Base-by-base conservation (phyloP, 2,329 filamentous ascomycete species). In the Paecilomyces variotii region DNA sequence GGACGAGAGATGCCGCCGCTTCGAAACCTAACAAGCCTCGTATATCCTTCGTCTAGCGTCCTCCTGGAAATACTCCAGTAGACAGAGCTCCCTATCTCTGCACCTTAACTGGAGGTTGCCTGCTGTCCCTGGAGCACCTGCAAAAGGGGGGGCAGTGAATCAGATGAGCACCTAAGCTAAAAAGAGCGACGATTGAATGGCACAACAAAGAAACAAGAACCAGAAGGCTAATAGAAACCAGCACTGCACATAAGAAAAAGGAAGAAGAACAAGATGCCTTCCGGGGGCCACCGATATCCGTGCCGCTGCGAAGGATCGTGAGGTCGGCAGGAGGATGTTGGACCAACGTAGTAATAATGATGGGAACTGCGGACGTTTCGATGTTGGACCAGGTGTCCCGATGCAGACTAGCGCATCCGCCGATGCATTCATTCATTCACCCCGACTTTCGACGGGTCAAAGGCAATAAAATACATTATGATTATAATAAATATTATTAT, bases 341-440 rank as follows among this genome's bases (percentile, higher is more conserved):
- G 57, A 61, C 54, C 56, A 54, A 56, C 27, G 14, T 24, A 19
- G 30, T 19, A 51, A 34, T 7, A 39, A 34, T 54, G 50, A 34
- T 56, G 50, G 39, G 50, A 30, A 56, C 6, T 57, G 53, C 51
- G 51, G 59, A 50, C 52, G 54, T 45, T 34, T 52, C 53, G 53
- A 57, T 52, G 57, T 57, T 32, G 19, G 55, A 55, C 53, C 24
- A 10, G 10, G 53, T 52, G 34, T 34, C 60, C 60, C 26, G 27
- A 64, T 65, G 45, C 30, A 60, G 63, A 39, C 53, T 65, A 65
- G 63, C 57, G 57, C 35, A 35, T 10, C 34, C 35, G 26, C 27
- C 45, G 14, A 39, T 26, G 24, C 14, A 25, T 27, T 26, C 26
- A 55, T 19, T 39, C 54, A 12, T 19, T 19, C 19, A 19, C 19